Base-by-base conservation (phyloP, 768 basidiomycete genomes). In the Lyophyllum semitale region DNA sequence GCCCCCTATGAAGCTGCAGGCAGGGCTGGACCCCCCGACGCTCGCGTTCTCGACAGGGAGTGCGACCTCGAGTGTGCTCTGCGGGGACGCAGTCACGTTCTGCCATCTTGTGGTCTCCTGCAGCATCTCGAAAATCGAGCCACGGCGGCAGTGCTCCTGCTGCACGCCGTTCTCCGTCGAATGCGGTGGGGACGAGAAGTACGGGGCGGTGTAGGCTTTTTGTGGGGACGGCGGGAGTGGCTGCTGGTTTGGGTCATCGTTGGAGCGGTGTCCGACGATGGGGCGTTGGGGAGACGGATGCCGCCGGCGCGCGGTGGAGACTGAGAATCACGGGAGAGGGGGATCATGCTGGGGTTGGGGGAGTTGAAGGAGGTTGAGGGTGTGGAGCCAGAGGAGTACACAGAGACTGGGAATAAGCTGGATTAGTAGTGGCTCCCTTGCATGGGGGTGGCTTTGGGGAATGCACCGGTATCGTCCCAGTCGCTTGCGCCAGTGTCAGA, bases 391-490 rank as follows among this genome's bases (percentile, higher is more conserved):
- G 82, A 77, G 4, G 84, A 86, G 65, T 82, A 82, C 17, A 79
- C 68, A 1, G 79, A 80, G 3, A 77, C 81, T 82, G 60, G 53
- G 30, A 54, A 58, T 25, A 30, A 6, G n/a, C 17, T 1, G 22
- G 23, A 48, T 59, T 41, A 68, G 67, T 53, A 65, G 47, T 56
- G 54, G 44, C 52, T 51, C n/a, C 51, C 54, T 33, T 43, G 54
- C 63, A 44, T 23, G 53, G 49, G 47, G 56, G 58, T 37, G 51
- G 49, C 35, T 50, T 55, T 62, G 25, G 33, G 45, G 17, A 58
- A 76, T 87, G 65, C 67, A 90, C 89, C 79, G 72, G 73, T 82
- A 68, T 91, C 90, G 66, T 93, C 90, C 89, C 90, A 93, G 66
- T 93, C 91, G 59, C 88, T 90, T 8, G 77, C 78, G 41, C 78